Conservation (phyloP, 257 asterid genomes). For the Solanum pimpinellifolium region DNA sequence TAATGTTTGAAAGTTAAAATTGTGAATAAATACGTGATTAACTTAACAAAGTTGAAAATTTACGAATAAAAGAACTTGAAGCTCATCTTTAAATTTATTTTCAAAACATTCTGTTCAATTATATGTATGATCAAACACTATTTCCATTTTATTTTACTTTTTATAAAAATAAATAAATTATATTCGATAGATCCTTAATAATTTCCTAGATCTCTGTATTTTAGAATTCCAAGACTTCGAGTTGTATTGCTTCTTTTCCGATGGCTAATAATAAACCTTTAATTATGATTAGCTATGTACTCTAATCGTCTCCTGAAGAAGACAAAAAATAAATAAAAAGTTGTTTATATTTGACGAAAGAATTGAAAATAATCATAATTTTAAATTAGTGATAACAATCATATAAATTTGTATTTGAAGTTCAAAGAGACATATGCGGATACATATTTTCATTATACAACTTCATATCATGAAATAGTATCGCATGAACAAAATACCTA, state of each 20-base stretch:
- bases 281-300: neutral
- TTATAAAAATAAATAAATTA: neutral
- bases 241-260: neutral
- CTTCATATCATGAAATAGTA: rapidly evolving
- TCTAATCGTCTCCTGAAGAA: neutral
- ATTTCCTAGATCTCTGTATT: no score
- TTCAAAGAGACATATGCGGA: neutral
- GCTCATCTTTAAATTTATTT: neutral
- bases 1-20: neutral
- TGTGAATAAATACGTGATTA: neutral
- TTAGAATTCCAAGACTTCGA: neutral
- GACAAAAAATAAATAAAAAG: neutral
- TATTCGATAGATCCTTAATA: neutral
- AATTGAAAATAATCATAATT: neutral
- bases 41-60: neutral
- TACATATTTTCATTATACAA: no score
- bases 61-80: neutral
- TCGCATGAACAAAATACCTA: no score
- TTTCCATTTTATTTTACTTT: neutral
- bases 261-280: neutral
- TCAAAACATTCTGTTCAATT: neutral
- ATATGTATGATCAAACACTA: neutral
- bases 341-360: neutral
- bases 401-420: neutral
- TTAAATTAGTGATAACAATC: neutral